These are phyloP conservation scores for Scutellaria minor DNA, from an alignment of 257 asterid species.

Conservation along the genomic window DNA sequence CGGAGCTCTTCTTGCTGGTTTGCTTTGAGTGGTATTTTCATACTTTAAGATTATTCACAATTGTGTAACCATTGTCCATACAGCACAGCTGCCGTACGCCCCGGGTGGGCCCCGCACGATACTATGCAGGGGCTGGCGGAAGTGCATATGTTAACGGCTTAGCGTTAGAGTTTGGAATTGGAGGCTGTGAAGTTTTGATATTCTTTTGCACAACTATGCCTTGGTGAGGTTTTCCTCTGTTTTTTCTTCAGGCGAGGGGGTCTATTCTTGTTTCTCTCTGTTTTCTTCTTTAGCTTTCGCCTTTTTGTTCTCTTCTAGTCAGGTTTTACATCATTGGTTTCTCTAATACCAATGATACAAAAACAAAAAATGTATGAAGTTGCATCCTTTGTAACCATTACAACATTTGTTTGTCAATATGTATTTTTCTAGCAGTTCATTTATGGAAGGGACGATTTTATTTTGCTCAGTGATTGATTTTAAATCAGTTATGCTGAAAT, in stretches of 20 bases:
- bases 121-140: constrained; percentile 44
- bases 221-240: constrained; percentile 36
- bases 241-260: constrained; percentile 36
- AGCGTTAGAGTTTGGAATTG: constrained; percentile 42
- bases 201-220: constrained; percentile 49
- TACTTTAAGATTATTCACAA: constrained; percentile 26
- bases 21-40: constrained; percentile 52
- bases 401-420: constrained; percentile 41
- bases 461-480: background rate
- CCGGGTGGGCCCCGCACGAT: constrained; percentile 29
- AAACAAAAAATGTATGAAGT: constrained; percentile 16
- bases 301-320: constrained; percentile 27
- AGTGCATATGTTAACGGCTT: constrained; percentile 36
- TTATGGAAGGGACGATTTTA: background rate
- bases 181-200: constrained; percentile 48
- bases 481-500: too few relatives aligned
- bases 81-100: constrained; percentile 30
- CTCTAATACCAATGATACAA: constrained; percentile 31
- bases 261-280: constrained; percentile 37
- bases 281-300: constrained; percentile 14
- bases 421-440: constrained; percentile 24
- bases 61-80: constrained; percentile 47
- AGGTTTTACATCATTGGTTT: constrained; percentile 36
- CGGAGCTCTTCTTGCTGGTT: constrained; percentile 81
- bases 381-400: constrained; percentile 39